A percentile compares a stretch with the other conserved stretches of the same genome.
phyloP scores from a whole-genome alignment of 495 filamentous ascomycete species.

The Aspergillus ostianus region DNA sequence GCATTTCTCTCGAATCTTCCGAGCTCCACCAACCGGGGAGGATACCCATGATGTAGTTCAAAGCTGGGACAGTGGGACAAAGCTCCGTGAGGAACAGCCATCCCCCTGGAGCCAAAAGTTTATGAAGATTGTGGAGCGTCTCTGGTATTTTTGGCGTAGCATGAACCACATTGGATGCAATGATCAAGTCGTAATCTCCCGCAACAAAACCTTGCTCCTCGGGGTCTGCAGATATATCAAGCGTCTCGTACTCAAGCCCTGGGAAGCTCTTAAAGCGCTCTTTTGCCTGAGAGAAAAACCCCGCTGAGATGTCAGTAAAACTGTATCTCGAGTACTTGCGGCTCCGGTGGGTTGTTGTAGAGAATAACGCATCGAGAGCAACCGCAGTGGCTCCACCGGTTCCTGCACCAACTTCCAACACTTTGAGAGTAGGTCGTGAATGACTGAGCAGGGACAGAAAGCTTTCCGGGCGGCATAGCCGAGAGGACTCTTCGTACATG shows the following conservation, averaged over 20 bases:
- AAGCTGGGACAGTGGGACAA: constrained; percentile 21
- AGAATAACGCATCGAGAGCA: constrained; percentile 15
- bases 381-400: constrained; percentile 36
- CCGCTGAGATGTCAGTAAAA: constrained; percentile 44
- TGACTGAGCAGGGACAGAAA: constrained; percentile 30
- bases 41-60: constrained; percentile 13
- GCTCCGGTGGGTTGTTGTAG: constrained; percentile 17
- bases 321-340: constrained; percentile 26
- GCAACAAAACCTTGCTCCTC: constrained; percentile 46
- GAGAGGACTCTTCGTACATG: constrained; percentile 23
- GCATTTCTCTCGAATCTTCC: constrained; percentile 17
- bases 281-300: constrained; percentile 49
- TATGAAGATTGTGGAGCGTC: constrained; percentile 40
- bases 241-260: constrained; percentile 41
- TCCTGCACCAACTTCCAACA: constrained; percentile 50
- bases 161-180: constrained; percentile 54
- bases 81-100: constrained; percentile 29
- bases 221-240: constrained; percentile 52
- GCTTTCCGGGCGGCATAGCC: neutral
- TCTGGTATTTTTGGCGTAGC: constrained; percentile 39
- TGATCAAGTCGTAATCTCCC: constrained; percentile 49
- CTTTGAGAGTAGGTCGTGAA: constrained; percentile 35
- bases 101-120: constrained; percentile 26
- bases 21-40: constrained; percentile 39
- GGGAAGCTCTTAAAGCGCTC: constrained; percentile 37